A percentile compares a stretch with the other conserved stretches of the same genome.
Conservation (phyloP, 352 stramenopile species). For the Globisporangium emineosum region DNA sequence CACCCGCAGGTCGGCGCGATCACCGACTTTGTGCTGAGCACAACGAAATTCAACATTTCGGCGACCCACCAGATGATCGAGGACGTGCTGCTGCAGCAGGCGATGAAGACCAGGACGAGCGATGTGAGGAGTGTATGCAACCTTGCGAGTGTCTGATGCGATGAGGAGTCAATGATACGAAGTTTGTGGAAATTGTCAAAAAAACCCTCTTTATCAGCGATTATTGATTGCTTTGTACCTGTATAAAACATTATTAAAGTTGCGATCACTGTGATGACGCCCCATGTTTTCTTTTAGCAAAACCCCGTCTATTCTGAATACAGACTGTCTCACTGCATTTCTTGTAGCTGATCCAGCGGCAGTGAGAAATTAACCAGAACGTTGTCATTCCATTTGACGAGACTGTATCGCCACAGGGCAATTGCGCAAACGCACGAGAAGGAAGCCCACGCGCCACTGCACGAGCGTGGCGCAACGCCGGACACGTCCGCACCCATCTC, state of each 20-base stretch:
- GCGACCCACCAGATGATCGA: constrained; percentile 36
- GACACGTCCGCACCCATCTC: not conserved
- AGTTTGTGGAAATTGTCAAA: too few species aligned
- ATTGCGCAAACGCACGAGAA: not conserved
- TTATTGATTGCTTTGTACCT: too few species aligned
- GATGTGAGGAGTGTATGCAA: too few species aligned
- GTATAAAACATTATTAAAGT: too few species aligned
- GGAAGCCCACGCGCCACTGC: not conserved
- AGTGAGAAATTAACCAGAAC: not conserved
- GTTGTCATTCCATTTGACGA: not conserved
- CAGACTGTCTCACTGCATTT: not conserved
- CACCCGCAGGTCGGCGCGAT: constrained; percentile 27
- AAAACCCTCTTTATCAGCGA: too few species aligned
- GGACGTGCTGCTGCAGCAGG: constrained; percentile 36
- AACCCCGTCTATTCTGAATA: not conserved
- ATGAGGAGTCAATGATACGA: too few species aligned
- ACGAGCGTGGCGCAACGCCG: not conserved
- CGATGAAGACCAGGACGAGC: too few species aligned
- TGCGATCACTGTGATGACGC: too few species aligned
- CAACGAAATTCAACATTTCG: constrained; percentile 25
- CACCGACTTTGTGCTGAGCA: constrained; percentile 41
- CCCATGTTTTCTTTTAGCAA: too few species aligned
- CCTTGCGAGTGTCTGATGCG: too few species aligned
- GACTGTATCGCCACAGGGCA: not conserved
- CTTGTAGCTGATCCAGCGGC: not conserved